These are phyloP conservation scores for Lentinula novae-zelandiae DNA, from an alignment of 1,284 basidiomycete species.

Conservation along the genomic window DNA sequence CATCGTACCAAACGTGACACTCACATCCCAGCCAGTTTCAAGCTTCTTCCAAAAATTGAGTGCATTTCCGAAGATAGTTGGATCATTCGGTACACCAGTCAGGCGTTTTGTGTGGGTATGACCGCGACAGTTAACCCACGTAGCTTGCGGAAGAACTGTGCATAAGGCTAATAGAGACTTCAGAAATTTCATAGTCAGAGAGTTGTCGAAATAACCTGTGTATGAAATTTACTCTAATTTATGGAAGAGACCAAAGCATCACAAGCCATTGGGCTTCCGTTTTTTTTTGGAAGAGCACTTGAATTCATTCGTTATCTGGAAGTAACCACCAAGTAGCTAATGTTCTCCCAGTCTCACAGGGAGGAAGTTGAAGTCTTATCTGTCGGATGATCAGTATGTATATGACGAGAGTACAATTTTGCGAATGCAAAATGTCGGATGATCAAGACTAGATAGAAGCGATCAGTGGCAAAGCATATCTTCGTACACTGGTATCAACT, in stretches of 20 bases:
- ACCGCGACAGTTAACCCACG: background rate
- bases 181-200: background rate
- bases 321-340: background rate
- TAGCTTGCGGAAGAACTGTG: background rate
- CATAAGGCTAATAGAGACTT: background rate
- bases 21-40: slow-evolving; percentile 24
- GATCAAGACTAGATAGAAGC: too few relatives aligned
- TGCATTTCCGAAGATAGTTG: slow-evolving; percentile 23
- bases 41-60: slow-evolving; percentile 26
- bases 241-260: background rate
- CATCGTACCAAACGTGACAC: background rate
- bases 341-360: background rate
- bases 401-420: too few relatives aligned
- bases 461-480: too few relatives aligned
- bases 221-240: background rate
- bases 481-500: too few relatives aligned
- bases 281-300: background rate
- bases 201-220: background rate
- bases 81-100: slow-evolving; percentile 7
- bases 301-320: background rate
- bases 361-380: background rate
- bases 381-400: background rate
- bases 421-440: too few relatives aligned
- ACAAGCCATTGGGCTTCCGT: background rate
- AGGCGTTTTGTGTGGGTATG: background rate